These are phyloP conservation scores for Phytophthora pisi DNA, from an alignment of 352 stramenopile genomes.

Conservation along the genomic window DNA sequence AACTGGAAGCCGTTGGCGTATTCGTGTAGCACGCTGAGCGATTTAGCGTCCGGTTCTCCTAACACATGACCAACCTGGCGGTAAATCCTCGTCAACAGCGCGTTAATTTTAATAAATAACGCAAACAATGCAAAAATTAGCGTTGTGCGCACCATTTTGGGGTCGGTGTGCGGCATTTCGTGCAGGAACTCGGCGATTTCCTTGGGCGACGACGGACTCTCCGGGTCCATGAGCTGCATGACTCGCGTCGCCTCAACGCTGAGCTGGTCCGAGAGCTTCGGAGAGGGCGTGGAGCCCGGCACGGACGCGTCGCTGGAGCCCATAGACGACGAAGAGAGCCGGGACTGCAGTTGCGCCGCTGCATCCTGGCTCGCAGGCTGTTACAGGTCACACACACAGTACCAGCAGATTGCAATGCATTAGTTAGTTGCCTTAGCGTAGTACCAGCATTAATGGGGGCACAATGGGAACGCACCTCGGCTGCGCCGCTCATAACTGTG, in stretches of 20 bases:
- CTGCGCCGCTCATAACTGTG: slow-evolving; percentile 26
- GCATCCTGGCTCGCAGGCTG: neutral
- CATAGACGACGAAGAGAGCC: slow-evolving; percentile 18
- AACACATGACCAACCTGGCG: slow-evolving; percentile 65
- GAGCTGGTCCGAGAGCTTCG: slow-evolving; percentile 15
- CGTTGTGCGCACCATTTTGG: slow-evolving; percentile 53
- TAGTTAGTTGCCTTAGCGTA: neutral
- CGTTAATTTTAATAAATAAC: neutral
- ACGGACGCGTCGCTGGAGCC: slow-evolving; percentile 20
- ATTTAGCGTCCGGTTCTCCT: slow-evolving; percentile 65
- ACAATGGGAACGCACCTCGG: slow-evolving; percentile 4
- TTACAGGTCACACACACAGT: neutral
- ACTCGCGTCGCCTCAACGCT: slow-evolving; percentile 39
- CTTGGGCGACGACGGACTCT: slow-evolving; percentile 53
- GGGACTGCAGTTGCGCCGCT: slow-evolving; percentile 7
- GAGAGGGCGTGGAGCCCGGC: slow-evolving; percentile 3
- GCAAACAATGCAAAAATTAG: neutral
- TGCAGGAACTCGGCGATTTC: slow-evolving; percentile 72
- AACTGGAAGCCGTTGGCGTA: slow-evolving; percentile 79
- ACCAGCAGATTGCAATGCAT: neutral
- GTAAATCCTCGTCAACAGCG: neutral
- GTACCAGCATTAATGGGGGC: neutral
- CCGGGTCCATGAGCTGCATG: slow-evolving; percentile 49
- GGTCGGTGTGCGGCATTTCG: slow-evolving; percentile 67
- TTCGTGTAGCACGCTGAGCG: slow-evolving; percentile 66